Conservation (phyloP, 1,284 basidiomycete species). For the Jaminaea rosea region DNA sequence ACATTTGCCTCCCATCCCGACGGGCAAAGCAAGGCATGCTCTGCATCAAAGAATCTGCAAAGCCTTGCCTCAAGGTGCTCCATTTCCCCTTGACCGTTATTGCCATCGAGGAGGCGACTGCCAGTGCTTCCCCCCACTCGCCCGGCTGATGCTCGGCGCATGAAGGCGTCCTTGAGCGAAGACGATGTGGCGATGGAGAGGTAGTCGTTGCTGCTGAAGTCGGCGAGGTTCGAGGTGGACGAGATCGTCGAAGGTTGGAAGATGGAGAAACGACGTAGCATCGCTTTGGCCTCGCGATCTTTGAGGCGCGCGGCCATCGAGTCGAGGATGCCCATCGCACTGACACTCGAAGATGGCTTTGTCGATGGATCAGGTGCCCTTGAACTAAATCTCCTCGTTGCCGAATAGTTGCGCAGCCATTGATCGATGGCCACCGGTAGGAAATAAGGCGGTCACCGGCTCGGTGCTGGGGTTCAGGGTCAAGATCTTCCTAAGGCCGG, state of each 20-base stretch:
- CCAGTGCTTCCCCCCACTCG: constrained; percentile 67
- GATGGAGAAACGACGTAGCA: constrained; percentile 26
- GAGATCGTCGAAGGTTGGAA: constrained; percentile 4
- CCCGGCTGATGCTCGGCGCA: not conserved
- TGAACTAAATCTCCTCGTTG: too few species aligned
- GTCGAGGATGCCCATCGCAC: constrained; percentile 5
- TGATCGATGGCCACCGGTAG: too few species aligned
- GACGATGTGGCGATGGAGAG: constrained; percentile 67
- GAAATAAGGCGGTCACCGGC: too few species aligned
- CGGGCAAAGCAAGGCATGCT: constrained; percentile 68
- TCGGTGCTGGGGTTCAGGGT: too few species aligned
- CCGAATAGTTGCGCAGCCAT: too few species aligned
- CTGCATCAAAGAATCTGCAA: constrained; percentile 22
- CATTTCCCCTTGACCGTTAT: constrained; percentile 37
- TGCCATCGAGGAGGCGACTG: constrained; percentile 75
- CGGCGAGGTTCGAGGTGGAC: constrained; percentile 46
- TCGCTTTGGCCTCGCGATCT: constrained; percentile 24
- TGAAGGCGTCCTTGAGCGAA: constrained; percentile 48
- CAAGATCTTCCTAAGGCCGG: too few species aligned
- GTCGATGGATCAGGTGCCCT: too few species aligned
- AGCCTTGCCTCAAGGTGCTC: constrained; percentile 24
- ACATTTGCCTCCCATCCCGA: constrained; percentile 92
- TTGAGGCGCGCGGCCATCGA: constrained; percentile 28
- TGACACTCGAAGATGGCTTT: too few species aligned
- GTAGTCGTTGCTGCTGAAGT: constrained; percentile 90